phyloP scores from a whole-genome alignment of 2,329 filamentous ascomycete species.

The Alternaria brassicicola region DNA sequence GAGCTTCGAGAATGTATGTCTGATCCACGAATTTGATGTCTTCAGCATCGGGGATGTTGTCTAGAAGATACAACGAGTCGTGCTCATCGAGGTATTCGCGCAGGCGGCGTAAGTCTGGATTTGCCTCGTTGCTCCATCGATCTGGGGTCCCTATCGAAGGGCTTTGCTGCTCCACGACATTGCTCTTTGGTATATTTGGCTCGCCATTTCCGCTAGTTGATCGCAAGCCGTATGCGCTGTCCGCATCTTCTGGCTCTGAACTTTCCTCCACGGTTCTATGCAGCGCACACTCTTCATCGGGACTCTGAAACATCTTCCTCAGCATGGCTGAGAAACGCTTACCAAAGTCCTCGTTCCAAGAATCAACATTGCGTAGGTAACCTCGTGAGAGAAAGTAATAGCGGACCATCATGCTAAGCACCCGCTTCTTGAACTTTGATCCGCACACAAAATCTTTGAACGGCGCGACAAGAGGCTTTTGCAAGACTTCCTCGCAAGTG shows the following conservation, averaged over 20 bases:
- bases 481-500: conserved; percentile 6
- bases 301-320: background rate
- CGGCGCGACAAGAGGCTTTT: conserved; percentile 9
- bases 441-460: conserved; percentile 10
- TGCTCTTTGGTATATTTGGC: background rate
- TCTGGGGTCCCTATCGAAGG: background rate
- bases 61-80: conserved; percentile 11
- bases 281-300: background rate
- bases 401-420: conserved; percentile 13
- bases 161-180: background rate
- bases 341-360: conserved; percentile 6
- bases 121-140: background rate
- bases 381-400: conserved; percentile 15
- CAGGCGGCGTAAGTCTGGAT: conserved; percentile 6
- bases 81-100: conserved; percentile 6
- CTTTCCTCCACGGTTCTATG: conserved; percentile 9
- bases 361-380: background rate
- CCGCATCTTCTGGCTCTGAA: conserved; percentile 10
- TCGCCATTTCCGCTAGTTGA: background rate
- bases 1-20: conserved; percentile 4
- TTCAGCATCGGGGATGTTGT: conserved; percentile 13
- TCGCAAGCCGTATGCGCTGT: conserved; percentile 3
- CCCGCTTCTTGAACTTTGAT: conserved; percentile 5
- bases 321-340: conserved; percentile 3
- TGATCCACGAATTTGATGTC: conserved; percentile 16